A percentile compares a stretch with the other conserved stretches of the same genome.
Conservation (phyloP, 371 early-diverging fungal genomes). For the Mortierella sp. region DNA sequence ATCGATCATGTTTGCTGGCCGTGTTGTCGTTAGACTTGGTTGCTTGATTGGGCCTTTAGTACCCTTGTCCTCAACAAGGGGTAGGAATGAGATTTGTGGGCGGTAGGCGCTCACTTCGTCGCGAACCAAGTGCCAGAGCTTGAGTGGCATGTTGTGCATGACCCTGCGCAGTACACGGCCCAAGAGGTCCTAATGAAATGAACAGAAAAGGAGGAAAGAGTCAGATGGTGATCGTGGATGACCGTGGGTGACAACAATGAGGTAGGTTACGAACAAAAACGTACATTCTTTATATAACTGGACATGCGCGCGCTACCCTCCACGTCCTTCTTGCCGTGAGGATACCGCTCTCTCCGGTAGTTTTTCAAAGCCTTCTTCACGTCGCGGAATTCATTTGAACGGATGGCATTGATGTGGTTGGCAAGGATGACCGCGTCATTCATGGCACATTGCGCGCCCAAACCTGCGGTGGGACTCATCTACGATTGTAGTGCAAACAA, state of each 20-base stretch:
- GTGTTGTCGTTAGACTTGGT: constrained; percentile 6
- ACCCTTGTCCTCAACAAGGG: constrained; percentile 3
- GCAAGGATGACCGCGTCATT: constrained; percentile 16
- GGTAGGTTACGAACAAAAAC: not conserved
- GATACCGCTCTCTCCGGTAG: constrained; percentile 15
- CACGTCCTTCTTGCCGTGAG: constrained; percentile 6
- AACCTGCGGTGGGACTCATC: constrained; percentile 5
- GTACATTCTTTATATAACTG: not conserved
- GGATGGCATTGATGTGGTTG: not conserved
- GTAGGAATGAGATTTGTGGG: constrained; percentile 15
- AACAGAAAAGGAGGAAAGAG: not conserved
- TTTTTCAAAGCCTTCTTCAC: constrained; percentile 5
- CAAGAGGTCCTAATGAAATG: not conserved
- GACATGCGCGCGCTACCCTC: not conserved
- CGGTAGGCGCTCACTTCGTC: not conserved
- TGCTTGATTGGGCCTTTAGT: not conserved
- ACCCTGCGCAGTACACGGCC: not conserved
- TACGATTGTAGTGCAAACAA: not conserved
- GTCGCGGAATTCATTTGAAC: not conserved
- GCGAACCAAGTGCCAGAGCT: not conserved
- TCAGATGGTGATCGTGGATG: too few relatives aligned
- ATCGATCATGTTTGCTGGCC: not conserved
- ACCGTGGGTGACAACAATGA: too few relatives aligned
- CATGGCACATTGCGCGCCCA: constrained; percentile 17
- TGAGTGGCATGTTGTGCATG: not conserved